Percentiles rank a stretch among this genome's conserved stretches.
These are phyloP conservation scores for Adansonia rubrostipa DNA, from an alignment of 441 rosid species.

Conservation along the genomic window DNA sequence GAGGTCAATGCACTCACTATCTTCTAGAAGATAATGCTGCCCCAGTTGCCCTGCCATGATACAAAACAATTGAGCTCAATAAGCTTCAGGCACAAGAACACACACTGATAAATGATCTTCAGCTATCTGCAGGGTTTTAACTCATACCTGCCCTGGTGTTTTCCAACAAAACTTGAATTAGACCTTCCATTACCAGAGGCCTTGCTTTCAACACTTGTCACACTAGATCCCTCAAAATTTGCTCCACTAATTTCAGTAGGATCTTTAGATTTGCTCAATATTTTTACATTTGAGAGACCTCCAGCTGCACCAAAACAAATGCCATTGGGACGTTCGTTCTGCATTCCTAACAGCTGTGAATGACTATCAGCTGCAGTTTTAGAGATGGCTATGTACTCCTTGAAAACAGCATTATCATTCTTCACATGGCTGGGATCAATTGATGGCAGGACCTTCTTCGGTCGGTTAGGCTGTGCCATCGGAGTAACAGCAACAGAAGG, in stretches of 20 bases:
- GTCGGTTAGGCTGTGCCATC: slow-evolving; percentile 79
- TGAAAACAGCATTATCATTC: slow-evolving; percentile 27
- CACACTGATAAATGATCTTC: neutral
- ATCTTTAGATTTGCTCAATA: slow-evolving; percentile 61
- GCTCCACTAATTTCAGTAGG: slow-evolving; percentile 13
- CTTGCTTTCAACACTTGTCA: slow-evolving; percentile 43
- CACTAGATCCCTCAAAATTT: slow-evolving; percentile 39
- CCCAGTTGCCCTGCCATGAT: slow-evolving; percentile 46
- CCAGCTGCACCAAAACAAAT: slow-evolving; percentile 41
- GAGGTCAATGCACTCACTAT: slow-evolving; percentile 37
- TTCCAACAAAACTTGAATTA: slow-evolving; percentile 44
- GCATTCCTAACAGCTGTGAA: slow-evolving; percentile 20
- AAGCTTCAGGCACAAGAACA: neutral
- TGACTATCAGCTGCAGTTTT: slow-evolving; percentile 1
- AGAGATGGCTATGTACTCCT: slow-evolving; percentile 18
- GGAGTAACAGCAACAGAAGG: slow-evolving; percentile 86
- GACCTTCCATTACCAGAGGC: slow-evolving; percentile 49
- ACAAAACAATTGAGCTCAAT: slow-evolving; percentile 21
- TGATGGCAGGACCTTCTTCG: slow-evolving; percentile 51
- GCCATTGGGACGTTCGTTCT: slow-evolving; percentile 44
- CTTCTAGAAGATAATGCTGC: slow-evolving; percentile 25
- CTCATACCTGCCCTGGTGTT: slow-evolving; percentile 64
- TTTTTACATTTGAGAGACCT: slow-evolving; percentile 47
- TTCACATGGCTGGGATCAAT: slow-evolving; percentile 40
- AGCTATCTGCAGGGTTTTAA: neutral